phyloP scores from a whole-genome alignment of 2,329 filamentous ascomycete genomes.

The Fusarium decemcellulare region DNA sequence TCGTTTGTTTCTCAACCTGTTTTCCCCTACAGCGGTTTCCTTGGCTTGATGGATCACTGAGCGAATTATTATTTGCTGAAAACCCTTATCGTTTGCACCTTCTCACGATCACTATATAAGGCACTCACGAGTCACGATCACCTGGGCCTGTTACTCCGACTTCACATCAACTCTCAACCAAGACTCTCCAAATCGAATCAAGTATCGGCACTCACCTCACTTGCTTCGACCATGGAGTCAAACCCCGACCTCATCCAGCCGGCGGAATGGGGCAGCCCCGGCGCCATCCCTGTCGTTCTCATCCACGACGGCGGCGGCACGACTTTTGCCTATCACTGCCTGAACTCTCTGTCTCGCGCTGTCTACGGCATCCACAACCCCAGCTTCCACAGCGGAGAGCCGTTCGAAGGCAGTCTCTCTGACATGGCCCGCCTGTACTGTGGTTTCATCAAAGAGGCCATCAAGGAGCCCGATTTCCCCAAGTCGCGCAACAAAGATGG shows the following conservation, averaged over 20 bases:
- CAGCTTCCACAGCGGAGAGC: constrained; percentile 60
- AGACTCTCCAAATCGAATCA: not conserved
- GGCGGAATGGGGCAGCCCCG: constrained; percentile 48
- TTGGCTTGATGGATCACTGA: constrained; percentile 10
- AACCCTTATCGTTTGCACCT: constrained; percentile 15
- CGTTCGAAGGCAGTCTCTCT: constrained; percentile 66
- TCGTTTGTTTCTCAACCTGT: not conserved
- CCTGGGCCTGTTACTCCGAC: not conserved
- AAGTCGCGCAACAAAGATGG: constrained; percentile 45
- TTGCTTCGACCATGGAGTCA: constrained; percentile 36
- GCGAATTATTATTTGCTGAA: constrained; percentile 35
- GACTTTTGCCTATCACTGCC: constrained; percentile 69
- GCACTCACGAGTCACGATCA: not conserved
- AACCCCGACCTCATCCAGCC: constrained; percentile 54
- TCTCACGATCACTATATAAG: not conserved
- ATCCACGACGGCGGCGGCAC: constrained; percentile 75
- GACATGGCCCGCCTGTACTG: constrained; percentile 70
- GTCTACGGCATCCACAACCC: constrained; percentile 71
- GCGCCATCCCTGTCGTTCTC: constrained; percentile 65
- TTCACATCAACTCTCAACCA: not conserved
- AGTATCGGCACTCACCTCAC: not conserved
- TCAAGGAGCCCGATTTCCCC: constrained; percentile 51
- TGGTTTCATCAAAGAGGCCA: constrained; percentile 57
- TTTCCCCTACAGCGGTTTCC: not conserved
- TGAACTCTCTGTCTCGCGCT: constrained; percentile 63